phyloP scores from a whole-genome alignment of 495 filamentous ascomycete species.

The Eremomyces bilateralis region DNA sequence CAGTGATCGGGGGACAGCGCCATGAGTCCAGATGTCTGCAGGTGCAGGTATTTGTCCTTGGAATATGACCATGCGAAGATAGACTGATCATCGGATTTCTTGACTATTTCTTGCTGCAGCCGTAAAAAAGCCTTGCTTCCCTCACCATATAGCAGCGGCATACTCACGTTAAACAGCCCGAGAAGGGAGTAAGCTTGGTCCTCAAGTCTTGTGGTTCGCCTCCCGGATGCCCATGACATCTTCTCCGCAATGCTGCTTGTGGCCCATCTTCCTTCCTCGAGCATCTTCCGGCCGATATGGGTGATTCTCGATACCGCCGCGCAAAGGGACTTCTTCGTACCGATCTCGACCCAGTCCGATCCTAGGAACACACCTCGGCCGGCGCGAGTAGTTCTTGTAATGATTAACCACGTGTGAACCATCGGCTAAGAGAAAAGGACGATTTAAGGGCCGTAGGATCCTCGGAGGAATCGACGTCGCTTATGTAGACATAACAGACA shows the following conservation, averaged over 20 bases:
- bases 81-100: background rate
- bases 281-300: background rate
- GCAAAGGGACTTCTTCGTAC: background rate
- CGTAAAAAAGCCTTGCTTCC: slow-evolving; percentile 1
- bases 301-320: background rate
- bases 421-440: background rate
- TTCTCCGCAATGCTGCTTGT: background rate
- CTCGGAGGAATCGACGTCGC: background rate
- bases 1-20: too few species aligned
- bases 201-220: background rate
- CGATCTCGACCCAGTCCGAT: slow-evolving; percentile 1
- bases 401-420: background rate
- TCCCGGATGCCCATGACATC: slow-evolving; percentile 3
- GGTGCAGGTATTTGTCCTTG: too few species aligned
- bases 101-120: slow-evolving; percentile 2
- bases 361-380: background rate
- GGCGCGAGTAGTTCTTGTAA: slow-evolving; percentile 1
- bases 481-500: too few species aligned
- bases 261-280: too few species aligned
- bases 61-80: slow-evolving; percentile 2
- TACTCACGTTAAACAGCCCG: slow-evolving; percentile 1
- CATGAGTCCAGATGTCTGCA: too few species aligned
- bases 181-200: slow-evolving; percentile 3
- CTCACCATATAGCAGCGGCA: slow-evolving; percentile 5
- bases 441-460: background rate